Conservation (phyloP, 208 protist genomes). For the Leishmania mexicana region DNA sequence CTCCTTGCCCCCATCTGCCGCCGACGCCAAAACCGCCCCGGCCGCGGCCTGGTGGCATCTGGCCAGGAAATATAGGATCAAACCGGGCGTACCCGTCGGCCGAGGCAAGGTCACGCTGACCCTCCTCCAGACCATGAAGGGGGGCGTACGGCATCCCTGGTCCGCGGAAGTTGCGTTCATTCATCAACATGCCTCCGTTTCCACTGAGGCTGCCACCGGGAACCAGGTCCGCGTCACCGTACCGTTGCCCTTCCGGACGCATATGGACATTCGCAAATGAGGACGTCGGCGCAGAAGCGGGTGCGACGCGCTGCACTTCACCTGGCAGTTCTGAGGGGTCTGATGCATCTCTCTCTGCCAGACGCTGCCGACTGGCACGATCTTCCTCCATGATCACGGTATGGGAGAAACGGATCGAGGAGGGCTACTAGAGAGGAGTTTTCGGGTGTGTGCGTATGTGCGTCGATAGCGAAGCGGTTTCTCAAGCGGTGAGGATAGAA, state of each 20-base stretch:
- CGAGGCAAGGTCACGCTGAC: not conserved
- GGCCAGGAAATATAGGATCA: slow-evolving; percentile 82
- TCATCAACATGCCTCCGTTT: slow-evolving; percentile 52
- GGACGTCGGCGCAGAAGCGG: slow-evolving; percentile 2
- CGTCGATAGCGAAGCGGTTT: not conserved
- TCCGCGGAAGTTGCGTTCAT: slow-evolving; percentile 41
- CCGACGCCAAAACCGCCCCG: slow-evolving; percentile 9
- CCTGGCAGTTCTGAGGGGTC: slow-evolving; percentile 8
- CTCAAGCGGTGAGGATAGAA: not conserved
- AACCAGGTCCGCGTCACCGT: slow-evolving; percentile 74
- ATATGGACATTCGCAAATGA: slow-evolving; percentile 50
- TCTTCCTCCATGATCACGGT: slow-evolving; percentile 16
- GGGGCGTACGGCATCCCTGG: slow-evolving; percentile 1
- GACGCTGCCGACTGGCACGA: not conserved
- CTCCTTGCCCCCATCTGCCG: slow-evolving; percentile 13
- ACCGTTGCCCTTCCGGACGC: slow-evolving; percentile 58
- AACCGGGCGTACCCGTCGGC: slow-evolving; percentile 52
- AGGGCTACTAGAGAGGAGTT: not conserved
- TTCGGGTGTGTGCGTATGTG: not conserved
- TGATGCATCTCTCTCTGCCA: slow-evolving; percentile 1
- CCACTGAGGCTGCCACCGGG: slow-evolving; percentile 56
- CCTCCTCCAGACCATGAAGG: not conserved
- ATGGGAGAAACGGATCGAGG: not conserved
- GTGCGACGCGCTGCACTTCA: slow-evolving; percentile 5
- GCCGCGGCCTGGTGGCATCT: slow-evolving; percentile 25